Conservation (phyloP, 345 rosid species). For the Camelina neglecta region DNA sequence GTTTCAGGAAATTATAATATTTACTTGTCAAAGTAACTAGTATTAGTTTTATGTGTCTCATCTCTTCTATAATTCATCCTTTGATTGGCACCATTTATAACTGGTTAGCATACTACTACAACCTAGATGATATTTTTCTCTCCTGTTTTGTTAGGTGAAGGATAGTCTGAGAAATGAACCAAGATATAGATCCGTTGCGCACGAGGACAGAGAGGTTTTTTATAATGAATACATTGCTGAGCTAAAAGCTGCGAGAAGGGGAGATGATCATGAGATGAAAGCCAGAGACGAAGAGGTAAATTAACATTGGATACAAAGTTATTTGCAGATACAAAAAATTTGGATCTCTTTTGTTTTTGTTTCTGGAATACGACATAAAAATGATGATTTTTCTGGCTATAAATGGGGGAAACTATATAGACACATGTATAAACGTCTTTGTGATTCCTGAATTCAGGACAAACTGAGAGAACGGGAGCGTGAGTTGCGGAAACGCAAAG, state of each 20-base stretch:
- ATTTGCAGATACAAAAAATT: neutral
- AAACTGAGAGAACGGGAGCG: constrained; percentile 90
- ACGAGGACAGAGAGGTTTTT: constrained; percentile 80
- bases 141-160: constrained; percentile 63
- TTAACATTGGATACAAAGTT: neutral
- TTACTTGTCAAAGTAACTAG: neutral
- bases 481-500: constrained; percentile 88
- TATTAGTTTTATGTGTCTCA: neutral
- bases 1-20: constrained; percentile 12
- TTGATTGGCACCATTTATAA: constrained; percentile 2
- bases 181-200: constrained; percentile 76
- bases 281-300: constrained; percentile 87
- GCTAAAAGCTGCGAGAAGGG: constrained; percentile 71
- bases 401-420: neutral
- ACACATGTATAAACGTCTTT: constrained; percentile 4
- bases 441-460: constrained; percentile 52
- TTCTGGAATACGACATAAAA: constrained; percentile 1
- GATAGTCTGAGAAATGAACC: constrained; percentile 84
- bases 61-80: neutral
- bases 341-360: neutral
- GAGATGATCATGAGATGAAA: constrained; percentile 68
- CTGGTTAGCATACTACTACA: constrained; percentile 7
- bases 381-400: neutral
- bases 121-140: constrained; percentile 22
- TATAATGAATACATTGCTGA: constrained; percentile 80